Percentiles rank a stretch among this genome's conserved stretches.
These are phyloP conservation scores for Ophiostoma himal-ulmi DNA, from an alignment of 2,329 filamentous ascomycete genomes.

Conservation along the genomic window DNA sequence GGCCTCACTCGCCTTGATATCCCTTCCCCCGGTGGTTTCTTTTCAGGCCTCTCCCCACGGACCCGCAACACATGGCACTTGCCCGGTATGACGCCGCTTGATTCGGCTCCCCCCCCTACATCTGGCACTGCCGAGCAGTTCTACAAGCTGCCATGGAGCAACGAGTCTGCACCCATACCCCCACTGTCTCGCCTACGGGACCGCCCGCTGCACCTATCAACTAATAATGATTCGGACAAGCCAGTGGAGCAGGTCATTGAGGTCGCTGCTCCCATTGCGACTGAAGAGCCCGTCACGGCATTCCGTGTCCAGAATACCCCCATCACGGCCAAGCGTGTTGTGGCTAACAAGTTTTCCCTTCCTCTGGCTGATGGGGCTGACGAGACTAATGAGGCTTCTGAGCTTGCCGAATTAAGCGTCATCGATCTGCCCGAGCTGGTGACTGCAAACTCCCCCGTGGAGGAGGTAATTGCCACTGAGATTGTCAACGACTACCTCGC, in stretches of 20 bases:
- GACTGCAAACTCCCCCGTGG: conserved; percentile 37
- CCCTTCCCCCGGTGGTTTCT: conserved; percentile 87
- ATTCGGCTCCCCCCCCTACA: conserved; percentile 59
- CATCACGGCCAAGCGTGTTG: conserved; percentile 31
- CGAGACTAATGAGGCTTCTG: conserved; percentile 34
- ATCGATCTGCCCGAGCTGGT: conserved; percentile 32
- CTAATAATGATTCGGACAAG: conserved; percentile 37
- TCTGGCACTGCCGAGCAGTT: conserved; percentile 91
- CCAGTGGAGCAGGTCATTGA: conserved; percentile 66
- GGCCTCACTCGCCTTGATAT: conserved; percentile 79
- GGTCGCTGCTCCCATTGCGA: conserved; percentile 42
- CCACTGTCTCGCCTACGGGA: conserved; percentile 31
- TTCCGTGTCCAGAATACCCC: conserved; percentile 36
- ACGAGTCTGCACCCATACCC: conserved; percentile 34
- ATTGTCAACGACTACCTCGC: conserved; percentile 68
- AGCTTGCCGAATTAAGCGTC: conserved; percentile 31
- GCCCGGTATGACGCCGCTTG: conserved; percentile 43
- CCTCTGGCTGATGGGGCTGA: conserved; percentile 26
- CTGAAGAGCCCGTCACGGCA: conserved; percentile 62
- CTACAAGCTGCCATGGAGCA: conserved; percentile 76
- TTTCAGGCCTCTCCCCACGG: conserved; percentile 71
- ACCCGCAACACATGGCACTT: conserved; percentile 78
- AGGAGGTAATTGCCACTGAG: conserved; percentile 56
- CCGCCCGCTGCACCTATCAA: conserved; percentile 34
- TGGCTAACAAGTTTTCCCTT: conserved; percentile 27